Evolutionary conservation across 192 early-diverging fungal species (phyloP).

Genomic region (Entomortierella beljakovae): DNA sequence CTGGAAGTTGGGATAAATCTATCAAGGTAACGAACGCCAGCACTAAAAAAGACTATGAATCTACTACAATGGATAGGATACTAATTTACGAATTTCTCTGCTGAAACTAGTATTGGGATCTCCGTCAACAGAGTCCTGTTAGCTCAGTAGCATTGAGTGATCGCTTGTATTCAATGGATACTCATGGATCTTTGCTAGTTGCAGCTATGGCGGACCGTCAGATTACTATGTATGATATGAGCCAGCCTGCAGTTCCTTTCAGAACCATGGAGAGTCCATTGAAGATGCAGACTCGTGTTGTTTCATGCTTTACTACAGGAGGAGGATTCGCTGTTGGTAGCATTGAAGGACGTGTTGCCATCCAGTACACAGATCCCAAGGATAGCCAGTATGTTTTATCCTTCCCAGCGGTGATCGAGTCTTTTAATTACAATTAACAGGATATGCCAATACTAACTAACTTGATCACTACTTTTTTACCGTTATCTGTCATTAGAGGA

Average conservation of each 20-base stretch:
- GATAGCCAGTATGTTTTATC: slow-evolving; percentile 59
- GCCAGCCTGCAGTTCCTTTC: slow-evolving; percentile 80
- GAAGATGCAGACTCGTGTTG: slow-evolving; percentile 87
- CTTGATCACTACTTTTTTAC: background rate
- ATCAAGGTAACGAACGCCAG: slow-evolving; percentile 62
- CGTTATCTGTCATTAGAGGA: slow-evolving; percentile 50
- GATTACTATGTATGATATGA: slow-evolving; percentile 84
- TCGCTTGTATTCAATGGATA: slow-evolving; percentile 93
- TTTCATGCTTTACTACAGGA: slow-evolving; percentile 85
- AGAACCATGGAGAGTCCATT: slow-evolving; percentile 76
- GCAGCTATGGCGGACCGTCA: slow-evolving; percentile 92
- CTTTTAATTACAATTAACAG: background rate
- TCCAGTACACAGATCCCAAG: slow-evolving; percentile 92
- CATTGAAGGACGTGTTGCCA: slow-evolving; percentile 95
- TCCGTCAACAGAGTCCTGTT: slow-evolving; percentile 80
- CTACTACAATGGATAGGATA: background rate
- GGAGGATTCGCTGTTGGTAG: slow-evolving; percentile 92
- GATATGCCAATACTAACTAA: background rate
- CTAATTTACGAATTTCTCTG: background rate
- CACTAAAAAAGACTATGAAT: background rate
- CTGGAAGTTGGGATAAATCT: slow-evolving; percentile 97
- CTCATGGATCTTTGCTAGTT: slow-evolving; percentile 80
- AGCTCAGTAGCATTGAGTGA: slow-evolving; percentile 83
- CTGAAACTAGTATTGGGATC: slow-evolving; percentile 91
- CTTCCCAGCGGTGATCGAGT: background rate